Evolutionary conservation across 805 yeast genomes (phyloP), one percentile per base, ranked within the genome.

Genomic region (Suhomyces canberraensis): DNA sequence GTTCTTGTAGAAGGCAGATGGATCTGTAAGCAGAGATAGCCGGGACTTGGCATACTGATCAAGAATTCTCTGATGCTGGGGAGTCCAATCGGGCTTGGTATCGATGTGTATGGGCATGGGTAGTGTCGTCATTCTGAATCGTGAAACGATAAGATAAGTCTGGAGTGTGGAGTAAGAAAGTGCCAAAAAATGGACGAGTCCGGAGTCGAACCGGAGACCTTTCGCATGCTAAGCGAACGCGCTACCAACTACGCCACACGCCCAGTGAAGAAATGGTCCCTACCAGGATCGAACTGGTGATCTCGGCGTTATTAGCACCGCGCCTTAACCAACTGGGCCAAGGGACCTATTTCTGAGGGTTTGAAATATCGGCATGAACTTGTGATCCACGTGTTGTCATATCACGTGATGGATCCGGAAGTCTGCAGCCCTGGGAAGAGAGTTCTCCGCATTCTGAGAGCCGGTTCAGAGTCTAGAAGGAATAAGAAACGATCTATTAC

Each of bases 211-310:
- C 70, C 69, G 62, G 67, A 62, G 71, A 64, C 71, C 70, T 64
- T 65, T 64, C 70, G 61, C 71, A 64, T 64, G 70, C 70, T 61
- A 64, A 64, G 70, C 59, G 69, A 63, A 64, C 70, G 69, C 70
- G 70, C 70, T 64, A 64, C 70, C 70, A 64, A 64, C 71, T 64
- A 58, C 71, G 71, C 71, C 69, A 64, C 69, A 64, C 69, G 69
- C 69, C 69, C 56, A 2, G 3, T 3, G 47, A 60, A 49, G 32
- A 51, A 61, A 52, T 79, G 84, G 77, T 79, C 83, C 83, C 83
- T 79, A 77, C 82, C 85, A 76, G 85, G 84, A 78, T 79, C 85
- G 84, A 79, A 79, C 85, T 76, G 84, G 83, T 77, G 84, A 79
- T 78, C 85, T 67, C 52, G 71, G 73, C 70, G 71, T 66, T 66